Evolutionary conservation across 2,329 filamentous ascomycete species (phyloP).

Genomic region (Talaromyces sp.): DNA sequence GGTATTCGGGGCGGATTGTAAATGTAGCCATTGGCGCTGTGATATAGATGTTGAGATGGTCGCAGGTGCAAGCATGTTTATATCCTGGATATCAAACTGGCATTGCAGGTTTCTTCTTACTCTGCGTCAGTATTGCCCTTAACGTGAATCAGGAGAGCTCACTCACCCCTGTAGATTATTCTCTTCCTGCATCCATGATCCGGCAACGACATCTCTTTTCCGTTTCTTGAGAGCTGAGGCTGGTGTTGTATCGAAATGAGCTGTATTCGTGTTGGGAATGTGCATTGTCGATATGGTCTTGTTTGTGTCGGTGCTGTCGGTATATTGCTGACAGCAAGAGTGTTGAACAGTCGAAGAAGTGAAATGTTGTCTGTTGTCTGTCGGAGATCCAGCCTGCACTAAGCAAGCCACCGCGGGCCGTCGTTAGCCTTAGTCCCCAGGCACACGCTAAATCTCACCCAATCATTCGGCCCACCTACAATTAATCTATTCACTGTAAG

Average conservation of each 20-base stretch:
- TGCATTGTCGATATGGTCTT: conserved; percentile 4
- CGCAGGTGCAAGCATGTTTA: conserved; percentile 15
- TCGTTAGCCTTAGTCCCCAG: neutral
- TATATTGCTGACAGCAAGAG: neutral
- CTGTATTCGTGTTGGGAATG: conserved; percentile 9
- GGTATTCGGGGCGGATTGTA: neutral
- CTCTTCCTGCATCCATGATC: conserved; percentile 19
- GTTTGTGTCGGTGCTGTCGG: neutral
- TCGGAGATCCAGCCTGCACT: neutral
- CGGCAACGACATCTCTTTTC: conserved; percentile 23
- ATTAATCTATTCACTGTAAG: neutral
- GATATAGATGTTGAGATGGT: conserved; percentile 14
- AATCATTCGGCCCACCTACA: neutral
- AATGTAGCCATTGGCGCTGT: conserved; percentile 15
- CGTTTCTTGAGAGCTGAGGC: conserved; percentile 25
- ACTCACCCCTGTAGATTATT: conserved; percentile 12
- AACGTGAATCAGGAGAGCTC: neutral
- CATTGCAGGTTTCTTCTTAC: conserved; percentile 5
- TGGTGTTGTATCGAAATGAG: conserved; percentile 12
- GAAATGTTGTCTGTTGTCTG: neutral
- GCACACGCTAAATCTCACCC: neutral
- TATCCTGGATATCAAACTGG: conserved; percentile 20
- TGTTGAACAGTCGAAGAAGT: neutral
- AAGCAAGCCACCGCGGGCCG: neutral
- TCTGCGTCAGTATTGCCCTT: neutral